These are phyloP conservation scores for Scorias spongiosa DNA, from an alignment of 2,329 filamentous ascomycete species.

Conservation along the genomic window DNA sequence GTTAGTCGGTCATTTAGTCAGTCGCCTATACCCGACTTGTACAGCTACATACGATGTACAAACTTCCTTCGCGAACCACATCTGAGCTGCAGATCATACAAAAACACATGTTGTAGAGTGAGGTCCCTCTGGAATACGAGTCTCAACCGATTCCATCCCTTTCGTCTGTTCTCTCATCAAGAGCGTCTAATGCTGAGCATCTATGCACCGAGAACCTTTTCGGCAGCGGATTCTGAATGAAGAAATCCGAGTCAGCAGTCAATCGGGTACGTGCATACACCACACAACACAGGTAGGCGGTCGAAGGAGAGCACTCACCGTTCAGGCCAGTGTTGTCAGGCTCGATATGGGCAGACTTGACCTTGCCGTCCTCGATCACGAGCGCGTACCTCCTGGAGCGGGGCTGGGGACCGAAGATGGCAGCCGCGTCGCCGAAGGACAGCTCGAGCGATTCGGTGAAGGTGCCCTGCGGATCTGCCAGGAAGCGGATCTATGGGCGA, in stretches of 20 bases:
- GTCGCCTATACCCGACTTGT: too few relatives aligned
- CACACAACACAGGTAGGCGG: too few relatives aligned
- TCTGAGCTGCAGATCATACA: too few relatives aligned
- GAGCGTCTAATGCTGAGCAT: too few relatives aligned
- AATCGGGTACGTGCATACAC: too few relatives aligned
- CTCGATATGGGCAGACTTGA: constrained; percentile 69
- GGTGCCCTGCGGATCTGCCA: constrained; percentile 62
- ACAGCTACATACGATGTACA: too few relatives aligned
- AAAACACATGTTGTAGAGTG: too few relatives aligned
- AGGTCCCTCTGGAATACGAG: too few relatives aligned
- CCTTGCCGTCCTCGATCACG: constrained; percentile 69
- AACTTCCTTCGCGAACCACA: too few relatives aligned
- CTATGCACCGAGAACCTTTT: constrained; percentile 6
- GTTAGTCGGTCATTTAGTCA: too few relatives aligned
- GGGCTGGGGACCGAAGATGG: constrained; percentile 60
- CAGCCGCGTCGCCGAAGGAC: constrained; percentile 54
- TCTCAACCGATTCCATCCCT: too few relatives aligned
- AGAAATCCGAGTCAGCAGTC: constrained; percentile 5
- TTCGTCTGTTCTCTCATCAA: too few relatives aligned
- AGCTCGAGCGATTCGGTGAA: constrained; percentile 79
- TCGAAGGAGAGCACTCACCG: constrained; percentile 35
- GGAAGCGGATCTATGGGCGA: constrained; percentile 58
- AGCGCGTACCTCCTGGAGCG: constrained; percentile 82
- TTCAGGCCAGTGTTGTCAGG: constrained; percentile 73
- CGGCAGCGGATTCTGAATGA: constrained; percentile 5